Base-by-base conservation (phyloP, 805 yeast genomes). In the Lachancea mirantina region DNA sequence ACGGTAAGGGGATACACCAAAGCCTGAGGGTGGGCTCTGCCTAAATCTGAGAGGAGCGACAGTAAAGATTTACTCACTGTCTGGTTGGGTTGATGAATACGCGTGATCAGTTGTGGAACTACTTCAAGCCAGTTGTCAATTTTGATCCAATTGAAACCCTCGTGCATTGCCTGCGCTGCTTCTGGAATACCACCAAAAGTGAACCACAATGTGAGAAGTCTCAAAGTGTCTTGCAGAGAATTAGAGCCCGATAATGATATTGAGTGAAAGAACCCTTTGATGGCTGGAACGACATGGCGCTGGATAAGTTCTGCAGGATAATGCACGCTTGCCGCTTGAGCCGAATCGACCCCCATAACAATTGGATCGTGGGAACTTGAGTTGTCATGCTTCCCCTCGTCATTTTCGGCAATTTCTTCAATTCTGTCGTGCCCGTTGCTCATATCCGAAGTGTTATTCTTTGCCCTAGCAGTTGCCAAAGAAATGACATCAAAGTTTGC, bases 11-110 rank as follows among this genome's bases (percentile, higher is more conserved):
- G 97, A 52, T 87, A 89, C 5, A 92, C 89, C 48, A 92, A 70
- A 0, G 97, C 96, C 55, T 92, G 98, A 1, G 99, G 98, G 59
- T 92, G 97, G 1, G 89, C 89, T 45, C 83, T 80, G 23, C 98
- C 98, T 11, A 92, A 64, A 45, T 87, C 94, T 3, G 94, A 74
- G 40, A 92, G 64, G 21, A 92, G 62, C 0, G 88, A 83, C 44
- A 84, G 74, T 34, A 92, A 67, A 0, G 95, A 75, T 32, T 78
- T 70, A 41, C 94, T 77, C 10, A 92, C 96, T 14, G 74, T 70
- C 30, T 79, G 83, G 50, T 89, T 82, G 1, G 95, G 95, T 54
- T 92, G 97, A 54, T 94, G 97, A 45, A 92, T 89, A 41, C 96
- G 82, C 0, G 98, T 87, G 43, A 92, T 89, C 47, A 92, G 67